A percentile compares a stretch with the other conserved stretches of the same genome.
phyloP scores from a whole-genome alignment of 2,329 filamentous ascomycete genomes.

The Diplocarpon rosae region DNA sequence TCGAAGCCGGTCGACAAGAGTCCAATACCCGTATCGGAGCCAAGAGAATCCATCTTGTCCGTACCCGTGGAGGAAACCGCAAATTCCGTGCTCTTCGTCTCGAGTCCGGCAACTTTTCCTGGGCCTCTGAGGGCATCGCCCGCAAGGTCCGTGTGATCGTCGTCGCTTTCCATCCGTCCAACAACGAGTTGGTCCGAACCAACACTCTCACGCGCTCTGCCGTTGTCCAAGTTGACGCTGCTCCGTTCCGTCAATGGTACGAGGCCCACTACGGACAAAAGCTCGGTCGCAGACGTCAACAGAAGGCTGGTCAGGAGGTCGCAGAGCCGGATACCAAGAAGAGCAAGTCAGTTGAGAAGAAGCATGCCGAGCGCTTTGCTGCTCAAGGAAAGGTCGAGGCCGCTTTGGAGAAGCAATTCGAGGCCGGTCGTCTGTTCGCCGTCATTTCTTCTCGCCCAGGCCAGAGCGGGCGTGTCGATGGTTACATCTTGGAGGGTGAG shows the following conservation, averaged over 20 bases:
- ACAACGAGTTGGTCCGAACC: slow-evolving; percentile 99
- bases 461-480: slow-evolving; percentile 92
- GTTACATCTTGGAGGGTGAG: slow-evolving; percentile 98
- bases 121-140: slow-evolving; percentile 94
- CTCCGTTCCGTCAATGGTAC: slow-evolving; percentile 99
- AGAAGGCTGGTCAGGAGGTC: slow-evolving; percentile 45
- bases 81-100: slow-evolving; percentile 99
- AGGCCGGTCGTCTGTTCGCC: slow-evolving; percentile 95
- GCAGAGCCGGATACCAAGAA: slow-evolving; percentile 60
- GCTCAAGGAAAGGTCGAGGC: slow-evolving; percentile 83
- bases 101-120: slow-evolving; percentile 98
- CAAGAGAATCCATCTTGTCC: slow-evolving; percentile 94
- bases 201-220: slow-evolving; percentile 99
- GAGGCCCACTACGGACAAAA: slow-evolving; percentile 96
- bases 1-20: slow-evolving; percentile 99
- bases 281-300: slow-evolving; percentile 84
- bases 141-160: slow-evolving; percentile 99
- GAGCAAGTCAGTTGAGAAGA: slow-evolving; percentile 91
- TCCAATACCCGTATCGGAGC: slow-evolving; percentile 98
- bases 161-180: slow-evolving; percentile 98
- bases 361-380: slow-evolving; percentile 82
- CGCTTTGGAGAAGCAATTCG: slow-evolving; percentile 95
- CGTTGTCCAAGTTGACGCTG: slow-evolving; percentile 97
- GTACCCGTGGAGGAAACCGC: slow-evolving; percentile 96
- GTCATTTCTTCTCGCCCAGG: slow-evolving; percentile 87